Conservation (phyloP, 225 moss, liverwort and hornwort genomes). For the Pleurozium schreberi region DNA sequence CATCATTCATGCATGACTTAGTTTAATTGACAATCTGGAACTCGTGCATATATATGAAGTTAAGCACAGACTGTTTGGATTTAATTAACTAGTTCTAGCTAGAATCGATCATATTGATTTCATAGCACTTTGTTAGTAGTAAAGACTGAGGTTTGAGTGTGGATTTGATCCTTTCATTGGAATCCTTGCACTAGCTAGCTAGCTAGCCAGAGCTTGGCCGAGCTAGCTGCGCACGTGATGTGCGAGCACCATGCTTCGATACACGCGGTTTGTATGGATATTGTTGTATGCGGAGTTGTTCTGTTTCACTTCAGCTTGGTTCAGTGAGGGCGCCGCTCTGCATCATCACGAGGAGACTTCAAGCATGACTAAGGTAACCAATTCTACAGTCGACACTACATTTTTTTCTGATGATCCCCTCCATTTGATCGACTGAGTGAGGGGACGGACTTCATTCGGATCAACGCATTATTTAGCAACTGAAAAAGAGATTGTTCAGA, state of each 20-base stretch:
- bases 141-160: neutral
- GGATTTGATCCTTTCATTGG: neutral
- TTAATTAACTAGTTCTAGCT: neutral
- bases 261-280: neutral
- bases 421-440: neutral
- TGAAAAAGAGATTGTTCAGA: neutral
- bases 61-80: no score
- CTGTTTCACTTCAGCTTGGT: neutral
- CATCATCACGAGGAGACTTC: neutral
- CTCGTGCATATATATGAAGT: neutral
- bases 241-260: neutral
- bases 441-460: neutral
- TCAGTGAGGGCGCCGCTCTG: neutral
- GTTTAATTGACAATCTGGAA: no score
- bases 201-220: neutral
- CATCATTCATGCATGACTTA: neutral
- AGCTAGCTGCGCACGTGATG: neutral
- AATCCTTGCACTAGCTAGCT: neutral
- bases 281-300: neutral
- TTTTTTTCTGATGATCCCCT: neutral
- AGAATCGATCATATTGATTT: neutral
- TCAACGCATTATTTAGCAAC: neutral
- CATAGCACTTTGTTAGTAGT: neutral
- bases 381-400: no score
- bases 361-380: neutral